Evolutionary conservation across 345 rosid genomes (phyloP).

Genomic region (Linum lewisii): DNA sequence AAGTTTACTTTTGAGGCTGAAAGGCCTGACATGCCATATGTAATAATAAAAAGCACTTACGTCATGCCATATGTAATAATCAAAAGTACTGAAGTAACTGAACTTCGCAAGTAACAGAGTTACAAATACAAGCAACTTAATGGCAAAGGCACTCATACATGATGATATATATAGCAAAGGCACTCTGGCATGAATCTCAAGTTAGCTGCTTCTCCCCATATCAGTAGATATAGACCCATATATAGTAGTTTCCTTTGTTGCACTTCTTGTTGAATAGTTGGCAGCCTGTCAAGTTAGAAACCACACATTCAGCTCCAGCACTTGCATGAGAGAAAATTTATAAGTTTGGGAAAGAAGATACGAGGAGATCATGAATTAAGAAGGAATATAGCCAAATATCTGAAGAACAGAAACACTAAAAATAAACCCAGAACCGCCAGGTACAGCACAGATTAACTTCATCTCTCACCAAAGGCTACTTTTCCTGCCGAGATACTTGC

Average conservation of each 20-base stretch:
- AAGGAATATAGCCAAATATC: too few relatives aligned
- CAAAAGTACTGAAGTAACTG: too few relatives aligned
- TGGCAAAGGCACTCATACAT: conserved; percentile 59
- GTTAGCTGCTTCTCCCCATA: conserved; percentile 99
- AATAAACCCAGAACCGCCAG: too few relatives aligned
- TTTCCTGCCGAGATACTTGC: conserved; percentile 91
- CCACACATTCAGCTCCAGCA: background rate
- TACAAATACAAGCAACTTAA: conserved; percentile 26
- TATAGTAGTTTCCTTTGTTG: conserved; percentile 92
- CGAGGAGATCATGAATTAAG: too few relatives aligned
- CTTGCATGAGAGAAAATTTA: background rate
- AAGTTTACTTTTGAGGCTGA: too few relatives aligned
- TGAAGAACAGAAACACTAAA: too few relatives aligned
- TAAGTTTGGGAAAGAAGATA: too few relatives aligned
- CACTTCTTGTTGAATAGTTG: conserved; percentile 97
- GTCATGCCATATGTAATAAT: too few relatives aligned
- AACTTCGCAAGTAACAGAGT: too few relatives aligned
- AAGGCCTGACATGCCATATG: too few relatives aligned
- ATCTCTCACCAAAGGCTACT: conserved; percentile 83
- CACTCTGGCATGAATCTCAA: conserved; percentile 99
- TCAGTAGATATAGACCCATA: conserved; percentile 91
- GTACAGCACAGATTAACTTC: background rate
- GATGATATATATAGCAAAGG: conserved; percentile 96
- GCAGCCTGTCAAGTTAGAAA: conserved; percentile 55
- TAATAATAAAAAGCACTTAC: too few relatives aligned